A percentile compares a stretch with the other conserved stretches of the same genome.
These are phyloP conservation scores for Fomitopsis schrenkii DNA, from an alignment of 1,284 basidiomycete genomes.

Conservation along the genomic window DNA sequence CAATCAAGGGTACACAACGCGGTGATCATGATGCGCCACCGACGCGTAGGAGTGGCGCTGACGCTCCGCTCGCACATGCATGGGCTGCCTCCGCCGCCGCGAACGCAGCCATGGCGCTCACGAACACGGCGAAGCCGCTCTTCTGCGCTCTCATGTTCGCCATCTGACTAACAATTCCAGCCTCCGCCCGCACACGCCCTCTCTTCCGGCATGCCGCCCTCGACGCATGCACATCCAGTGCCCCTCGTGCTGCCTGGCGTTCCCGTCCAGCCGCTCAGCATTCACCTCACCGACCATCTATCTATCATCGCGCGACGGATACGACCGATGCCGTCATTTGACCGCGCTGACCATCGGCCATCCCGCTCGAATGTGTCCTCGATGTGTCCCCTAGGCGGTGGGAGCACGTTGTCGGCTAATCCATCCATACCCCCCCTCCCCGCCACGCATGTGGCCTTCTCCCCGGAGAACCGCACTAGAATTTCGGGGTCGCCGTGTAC, in stretches of 20 bases:
- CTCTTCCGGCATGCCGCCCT: not conserved
- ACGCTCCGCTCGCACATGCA: not conserved
- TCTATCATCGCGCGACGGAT: not conserved
- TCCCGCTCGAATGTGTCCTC: too few species aligned
- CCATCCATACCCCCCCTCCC: not conserved
- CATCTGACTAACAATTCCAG: not conserved
- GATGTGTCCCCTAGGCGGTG: not conserved
- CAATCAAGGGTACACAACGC: not conserved
- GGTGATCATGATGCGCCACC: not conserved
- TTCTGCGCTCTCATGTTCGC: not conserved
- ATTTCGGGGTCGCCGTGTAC: not conserved
- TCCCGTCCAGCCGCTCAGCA: too few species aligned
- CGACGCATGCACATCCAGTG: not conserved
- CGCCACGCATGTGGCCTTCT: not conserved
- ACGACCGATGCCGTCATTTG: not conserved
- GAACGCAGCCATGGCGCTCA: not conserved
- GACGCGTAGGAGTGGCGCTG: not conserved
- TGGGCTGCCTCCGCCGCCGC: too few species aligned
- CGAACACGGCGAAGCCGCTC: too few species aligned
- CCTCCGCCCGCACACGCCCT: too few species aligned
- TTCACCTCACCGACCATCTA: not conserved
- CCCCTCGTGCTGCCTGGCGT: not conserved
- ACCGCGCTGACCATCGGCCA: not conserved
- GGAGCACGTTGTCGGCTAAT: not conserved
- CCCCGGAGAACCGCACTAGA: not conserved